Conservation (phyloP, 2,329 filamentous ascomycete genomes). For the Sarocladium brachiariae region DNA sequence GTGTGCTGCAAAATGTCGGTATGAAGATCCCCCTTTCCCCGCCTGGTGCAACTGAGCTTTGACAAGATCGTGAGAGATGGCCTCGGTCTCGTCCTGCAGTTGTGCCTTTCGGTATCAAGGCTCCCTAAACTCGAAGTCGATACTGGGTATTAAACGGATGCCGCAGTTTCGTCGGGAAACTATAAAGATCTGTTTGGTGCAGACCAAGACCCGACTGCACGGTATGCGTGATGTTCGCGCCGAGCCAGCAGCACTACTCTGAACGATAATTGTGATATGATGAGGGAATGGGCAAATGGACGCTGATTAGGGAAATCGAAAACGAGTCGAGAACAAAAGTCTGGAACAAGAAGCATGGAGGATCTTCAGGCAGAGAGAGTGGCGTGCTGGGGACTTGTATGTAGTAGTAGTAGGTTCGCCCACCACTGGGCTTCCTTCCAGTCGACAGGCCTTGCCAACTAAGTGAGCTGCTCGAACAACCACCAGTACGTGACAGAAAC, state of each 20-base stretch:
- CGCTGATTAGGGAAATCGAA: neutral
- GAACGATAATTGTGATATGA: neutral
- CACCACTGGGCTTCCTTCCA: no score
- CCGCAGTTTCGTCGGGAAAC: neutral
- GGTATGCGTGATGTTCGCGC: neutral
- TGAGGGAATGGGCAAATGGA: neutral
- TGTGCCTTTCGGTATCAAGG: no score
- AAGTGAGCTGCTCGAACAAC: neutral
- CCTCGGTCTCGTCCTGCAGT: no score
- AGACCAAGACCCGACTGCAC: neutral
- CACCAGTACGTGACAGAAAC: neutral
- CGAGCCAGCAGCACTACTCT: neutral
- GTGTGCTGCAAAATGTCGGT: no score
- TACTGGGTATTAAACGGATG: no score
- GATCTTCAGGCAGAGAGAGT: neutral
- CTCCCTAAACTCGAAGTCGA: no score
- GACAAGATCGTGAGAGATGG: no score
- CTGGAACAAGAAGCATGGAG: neutral
- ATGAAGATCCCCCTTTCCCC: no score
- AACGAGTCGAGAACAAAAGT: neutral
- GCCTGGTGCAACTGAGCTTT: no score
- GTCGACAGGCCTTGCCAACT: neutral
- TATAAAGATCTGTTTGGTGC: neutral
- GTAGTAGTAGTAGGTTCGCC: neutral
- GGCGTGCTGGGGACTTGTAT: slow-evolving; percentile 4